Conservation (phyloP, 129 eudicot species). For the Escallonia herrerae region DNA sequence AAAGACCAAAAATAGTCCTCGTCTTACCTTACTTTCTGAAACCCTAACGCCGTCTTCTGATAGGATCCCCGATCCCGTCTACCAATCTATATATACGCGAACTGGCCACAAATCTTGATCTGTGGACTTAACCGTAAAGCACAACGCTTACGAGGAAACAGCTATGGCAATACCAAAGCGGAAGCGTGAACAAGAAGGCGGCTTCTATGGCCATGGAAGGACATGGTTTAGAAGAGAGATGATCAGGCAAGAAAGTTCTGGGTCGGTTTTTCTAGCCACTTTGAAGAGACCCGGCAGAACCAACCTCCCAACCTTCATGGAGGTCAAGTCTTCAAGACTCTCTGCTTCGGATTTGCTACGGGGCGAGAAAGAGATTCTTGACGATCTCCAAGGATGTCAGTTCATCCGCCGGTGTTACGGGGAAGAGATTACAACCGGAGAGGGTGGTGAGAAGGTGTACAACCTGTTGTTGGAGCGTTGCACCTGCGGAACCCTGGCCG, state of each 20-base stretch:
- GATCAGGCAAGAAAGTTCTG: slow-evolving; percentile 14
- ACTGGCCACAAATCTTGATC: too few relatives aligned
- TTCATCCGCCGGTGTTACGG: slow-evolving; percentile 12
- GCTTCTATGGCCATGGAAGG: slow-evolving; percentile 6
- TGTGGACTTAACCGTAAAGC: too few relatives aligned
- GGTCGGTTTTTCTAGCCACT: slow-evolving; percentile 13
- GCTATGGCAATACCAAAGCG: too few relatives aligned
- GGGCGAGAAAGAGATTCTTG: slow-evolving; percentile 6
- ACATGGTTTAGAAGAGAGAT: neutral
- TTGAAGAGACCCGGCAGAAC: neutral
- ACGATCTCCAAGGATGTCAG: slow-evolving; percentile 4
- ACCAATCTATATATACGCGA: too few relatives aligned
- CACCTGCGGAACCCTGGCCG: slow-evolving; percentile 23
- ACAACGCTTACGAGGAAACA: too few relatives aligned
- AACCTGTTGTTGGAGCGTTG: slow-evolving; percentile 22
- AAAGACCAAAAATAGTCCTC: too few relatives aligned
- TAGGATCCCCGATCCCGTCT: too few relatives aligned
- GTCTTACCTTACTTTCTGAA: too few relatives aligned
- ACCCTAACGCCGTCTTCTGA: too few relatives aligned
- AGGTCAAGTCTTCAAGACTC: slow-evolving; percentile 18
- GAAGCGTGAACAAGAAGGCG: too few relatives aligned
- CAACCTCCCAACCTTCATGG: slow-evolving; percentile 2
- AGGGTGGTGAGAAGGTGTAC: slow-evolving; percentile 10
- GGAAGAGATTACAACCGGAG: slow-evolving; percentile 11
- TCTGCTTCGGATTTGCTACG: slow-evolving; percentile 7